A percentile compares a stretch with the other conserved stretches of the same genome.
phyloP scores from a whole-genome alignment of 768 basidiomycete species.

The Crepidotus variabilis region DNA sequence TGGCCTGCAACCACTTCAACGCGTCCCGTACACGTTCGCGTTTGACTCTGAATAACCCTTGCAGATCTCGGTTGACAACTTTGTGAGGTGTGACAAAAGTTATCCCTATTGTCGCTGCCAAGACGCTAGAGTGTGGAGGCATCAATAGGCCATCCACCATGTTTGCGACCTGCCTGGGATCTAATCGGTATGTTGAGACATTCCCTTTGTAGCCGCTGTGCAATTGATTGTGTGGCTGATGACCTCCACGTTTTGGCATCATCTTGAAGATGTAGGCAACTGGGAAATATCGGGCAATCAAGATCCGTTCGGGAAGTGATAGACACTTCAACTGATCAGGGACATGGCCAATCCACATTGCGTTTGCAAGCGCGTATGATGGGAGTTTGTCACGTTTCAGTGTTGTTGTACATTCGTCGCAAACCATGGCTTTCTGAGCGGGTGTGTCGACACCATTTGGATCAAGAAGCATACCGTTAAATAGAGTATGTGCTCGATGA shows the following conservation, averaged over 20 bases:
- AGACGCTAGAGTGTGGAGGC: background rate
- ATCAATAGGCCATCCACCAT: background rate
- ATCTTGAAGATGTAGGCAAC: constrained; percentile 33
- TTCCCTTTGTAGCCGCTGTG: constrained; percentile 20
- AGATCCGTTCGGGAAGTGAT: constrained; percentile 29
- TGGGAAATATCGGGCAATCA: constrained; percentile 29
- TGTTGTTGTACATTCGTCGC: background rate
- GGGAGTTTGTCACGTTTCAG: constrained; percentile 3
- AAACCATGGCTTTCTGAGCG: background rate
- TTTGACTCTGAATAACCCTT: constrained; percentile 14
- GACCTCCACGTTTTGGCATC: constrained; percentile 23
- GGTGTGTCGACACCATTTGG: background rate
- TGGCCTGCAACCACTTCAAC: constrained; percentile 8
- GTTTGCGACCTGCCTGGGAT: background rate
- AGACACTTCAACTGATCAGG: constrained; percentile 23
- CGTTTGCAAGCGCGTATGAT: background rate
- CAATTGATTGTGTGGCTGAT: background rate
- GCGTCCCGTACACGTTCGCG: constrained; percentile 1
- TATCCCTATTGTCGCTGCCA: constrained; percentile 10
- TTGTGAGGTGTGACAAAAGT: constrained; percentile 13
- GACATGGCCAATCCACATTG: constrained; percentile 19
- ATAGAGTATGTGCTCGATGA: background rate
- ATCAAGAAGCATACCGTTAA: background rate
- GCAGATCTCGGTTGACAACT: background rate
- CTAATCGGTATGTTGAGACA: constrained; percentile 28